Percentiles rank a stretch among this genome's conserved stretches.
Evolutionary conservation across 2,329 filamentous ascomycete species (phyloP).

Genomic region (Arthroderma sp.): DNA sequence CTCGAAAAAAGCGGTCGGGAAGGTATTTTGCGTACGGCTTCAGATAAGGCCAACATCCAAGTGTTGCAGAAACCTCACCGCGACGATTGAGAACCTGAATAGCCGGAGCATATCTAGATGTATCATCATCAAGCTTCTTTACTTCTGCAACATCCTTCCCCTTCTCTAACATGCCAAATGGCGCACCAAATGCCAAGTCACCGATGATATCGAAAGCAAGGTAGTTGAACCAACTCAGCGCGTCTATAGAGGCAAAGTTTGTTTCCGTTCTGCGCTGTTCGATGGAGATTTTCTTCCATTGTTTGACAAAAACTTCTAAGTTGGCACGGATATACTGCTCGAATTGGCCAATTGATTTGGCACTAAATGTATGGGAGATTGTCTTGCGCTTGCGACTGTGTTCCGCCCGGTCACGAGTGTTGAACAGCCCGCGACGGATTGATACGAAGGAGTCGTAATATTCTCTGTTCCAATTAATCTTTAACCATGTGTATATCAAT

Average conservation of each 20-base stretch:
- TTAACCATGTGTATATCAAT: background rate
- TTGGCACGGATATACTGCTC: conserved; percentile 81
- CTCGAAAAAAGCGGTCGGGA: conserved; percentile 67
- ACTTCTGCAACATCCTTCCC: conserved; percentile 68
- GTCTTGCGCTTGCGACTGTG: conserved; percentile 84
- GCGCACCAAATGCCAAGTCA: conserved; percentile 56
- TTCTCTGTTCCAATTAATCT: conserved; percentile 38
- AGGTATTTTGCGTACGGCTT: conserved; percentile 71
- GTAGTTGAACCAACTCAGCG: conserved; percentile 69
- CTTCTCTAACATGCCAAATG: conserved; percentile 69
- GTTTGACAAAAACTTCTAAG: conserved; percentile 56
- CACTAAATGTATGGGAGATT: conserved; percentile 72
- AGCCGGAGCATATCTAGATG: conserved; percentile 58
- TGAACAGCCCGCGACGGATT: conserved; percentile 75
- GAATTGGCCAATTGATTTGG: conserved; percentile 69
- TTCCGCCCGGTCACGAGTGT: conserved; percentile 67
- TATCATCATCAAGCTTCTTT: conserved; percentile 44
- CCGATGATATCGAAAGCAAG: conserved; percentile 48
- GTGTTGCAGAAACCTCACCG: conserved; percentile 69
- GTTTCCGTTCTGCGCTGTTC: conserved; percentile 33
- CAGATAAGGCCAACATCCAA: conserved; percentile 60
- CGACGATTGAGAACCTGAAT: conserved; percentile 81
- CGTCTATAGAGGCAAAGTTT: conserved; percentile 53
- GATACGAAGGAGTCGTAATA: conserved; percentile 90
- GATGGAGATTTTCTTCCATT: conserved; percentile 56